Evolutionary conservation across 2,329 filamentous ascomycete genomes (phyloP).

Genomic region (Amesomyces nigricolor): DNA sequence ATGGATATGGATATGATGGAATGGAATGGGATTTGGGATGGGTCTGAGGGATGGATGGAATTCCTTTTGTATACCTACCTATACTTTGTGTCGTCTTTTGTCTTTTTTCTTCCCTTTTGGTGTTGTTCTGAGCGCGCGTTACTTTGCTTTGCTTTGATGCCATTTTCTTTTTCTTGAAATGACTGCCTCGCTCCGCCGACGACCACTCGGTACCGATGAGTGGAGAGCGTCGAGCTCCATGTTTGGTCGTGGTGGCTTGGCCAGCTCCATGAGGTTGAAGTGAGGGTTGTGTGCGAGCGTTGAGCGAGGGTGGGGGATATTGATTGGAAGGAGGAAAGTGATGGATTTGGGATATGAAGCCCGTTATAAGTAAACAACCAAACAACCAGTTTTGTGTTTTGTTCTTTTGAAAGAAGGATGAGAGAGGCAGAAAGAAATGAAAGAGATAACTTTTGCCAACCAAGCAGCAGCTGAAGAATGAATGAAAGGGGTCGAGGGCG

Average conservation of each 20-base stretch:
- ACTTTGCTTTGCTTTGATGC: too few species aligned
- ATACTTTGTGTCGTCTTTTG: background rate
- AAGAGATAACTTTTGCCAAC: too few species aligned
- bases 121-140: conserved; percentile 24
- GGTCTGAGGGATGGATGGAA: background rate
- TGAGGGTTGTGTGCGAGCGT: conserved; percentile 57
- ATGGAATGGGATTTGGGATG: conserved; percentile 5
- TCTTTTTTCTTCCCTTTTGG: conserved; percentile 11
- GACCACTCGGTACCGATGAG: conserved; percentile 62
- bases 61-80: conserved; percentile 48
- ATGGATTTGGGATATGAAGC: background rate
- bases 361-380: too few species aligned
- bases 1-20: conserved; percentile 19
- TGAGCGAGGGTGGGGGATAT: conserved; percentile 43
- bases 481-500: too few species aligned
- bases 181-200: conserved; percentile 55
- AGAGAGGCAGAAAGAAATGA: too few species aligned
- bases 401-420: too few species aligned
- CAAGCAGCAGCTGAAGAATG: too few species aligned
- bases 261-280: conserved; percentile 65
- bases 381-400: too few species aligned
- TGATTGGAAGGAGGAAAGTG: conserved; percentile 21
- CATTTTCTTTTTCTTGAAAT: conserved; percentile 28
- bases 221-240: conserved; percentile 41
- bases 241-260: conserved; percentile 22